phyloP scores from a whole-genome alignment of 257 asterid genomes.

The Fraxinus quadrangulata region DNA sequence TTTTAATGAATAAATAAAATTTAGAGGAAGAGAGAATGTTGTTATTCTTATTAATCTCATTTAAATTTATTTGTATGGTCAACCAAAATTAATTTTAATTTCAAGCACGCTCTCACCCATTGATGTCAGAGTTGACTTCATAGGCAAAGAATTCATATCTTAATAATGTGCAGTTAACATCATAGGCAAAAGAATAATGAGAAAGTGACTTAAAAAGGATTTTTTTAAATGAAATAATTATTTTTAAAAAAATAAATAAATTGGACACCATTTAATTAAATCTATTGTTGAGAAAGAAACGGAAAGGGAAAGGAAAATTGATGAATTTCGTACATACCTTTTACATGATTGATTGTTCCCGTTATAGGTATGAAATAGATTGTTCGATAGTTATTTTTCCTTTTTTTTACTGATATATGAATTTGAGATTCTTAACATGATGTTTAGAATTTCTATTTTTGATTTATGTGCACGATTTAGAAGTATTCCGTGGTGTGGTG shows the following conservation, averaged over 20 bases:
- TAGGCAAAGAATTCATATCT: conserved; percentile 6
- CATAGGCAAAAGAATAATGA: background rate
- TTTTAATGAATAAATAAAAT: background rate
- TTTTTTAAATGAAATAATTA: background rate
- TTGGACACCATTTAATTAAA: background rate
- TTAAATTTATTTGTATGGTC: background rate
- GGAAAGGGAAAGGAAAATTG: background rate
- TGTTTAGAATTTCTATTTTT: too few species aligned
- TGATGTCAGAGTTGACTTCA: conserved; percentile 38
- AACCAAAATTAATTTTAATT: background rate
- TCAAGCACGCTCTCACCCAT: conserved; percentile 18
- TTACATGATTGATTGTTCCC: too few species aligned
- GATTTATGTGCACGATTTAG: too few species aligned
- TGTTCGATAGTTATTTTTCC: too few species aligned
- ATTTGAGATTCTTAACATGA: too few species aligned
- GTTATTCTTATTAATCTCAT: conserved; percentile 1
- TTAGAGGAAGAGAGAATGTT: background rate
- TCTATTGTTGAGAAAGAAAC: background rate
- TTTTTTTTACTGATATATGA: too few species aligned
- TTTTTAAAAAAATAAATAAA: too few species aligned
- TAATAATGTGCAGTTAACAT: background rate
- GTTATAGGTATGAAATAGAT: too few species aligned
- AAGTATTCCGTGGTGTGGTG: too few species aligned
- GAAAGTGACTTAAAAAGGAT: background rate
- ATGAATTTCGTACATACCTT: too few species aligned